Percentiles rank a stretch among this genome's conserved stretches.
phyloP scores from a whole-genome alignment of 1,284 basidiomycete genomes.

The Malassezia sp. region DNA sequence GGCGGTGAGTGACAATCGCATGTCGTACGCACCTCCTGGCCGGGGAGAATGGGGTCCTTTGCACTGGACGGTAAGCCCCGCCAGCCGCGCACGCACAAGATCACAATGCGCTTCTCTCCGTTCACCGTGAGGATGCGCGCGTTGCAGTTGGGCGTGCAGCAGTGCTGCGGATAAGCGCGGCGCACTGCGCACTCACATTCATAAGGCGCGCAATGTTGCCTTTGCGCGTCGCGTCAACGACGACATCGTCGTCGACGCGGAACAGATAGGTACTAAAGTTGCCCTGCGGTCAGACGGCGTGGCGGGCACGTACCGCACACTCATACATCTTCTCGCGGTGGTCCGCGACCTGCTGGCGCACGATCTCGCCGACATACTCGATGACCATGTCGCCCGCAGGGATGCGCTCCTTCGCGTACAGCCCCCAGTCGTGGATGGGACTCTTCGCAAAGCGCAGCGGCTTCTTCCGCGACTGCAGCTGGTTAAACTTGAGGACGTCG shows the following conservation, averaged over 20 bases:
- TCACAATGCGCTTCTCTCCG: slow-evolving; percentile 96
- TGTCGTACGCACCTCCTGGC: too few relatives aligned
- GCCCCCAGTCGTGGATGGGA: slow-evolving; percentile 94
- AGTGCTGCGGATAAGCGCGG: slow-evolving; percentile 72
- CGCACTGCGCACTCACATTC: slow-evolving; percentile 23
- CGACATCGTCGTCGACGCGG: slow-evolving; percentile 50
- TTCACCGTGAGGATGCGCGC: slow-evolving; percentile 98
- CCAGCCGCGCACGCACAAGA: slow-evolving; percentile 52
- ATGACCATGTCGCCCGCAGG: slow-evolving; percentile 95
- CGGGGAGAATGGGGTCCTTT: slow-evolving; percentile 79
- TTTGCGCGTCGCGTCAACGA: slow-evolving; percentile 94
- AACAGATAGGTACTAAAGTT: slow-evolving; percentile 45
- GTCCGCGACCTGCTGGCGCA: slow-evolving; percentile 88
- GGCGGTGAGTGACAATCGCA: too few relatives aligned
- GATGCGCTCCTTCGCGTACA: slow-evolving; percentile 58
- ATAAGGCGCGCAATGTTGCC: slow-evolving; percentile 63
- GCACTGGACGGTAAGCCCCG: slow-evolving; percentile 61
- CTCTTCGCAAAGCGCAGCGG: slow-evolving; percentile 88
- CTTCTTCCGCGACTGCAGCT: slow-evolving; percentile 94
- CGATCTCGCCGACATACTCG: slow-evolving; percentile 96
- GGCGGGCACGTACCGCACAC: slow-evolving; percentile 59
- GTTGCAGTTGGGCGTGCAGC: slow-evolving; percentile 91
- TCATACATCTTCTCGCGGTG: slow-evolving; percentile 94
- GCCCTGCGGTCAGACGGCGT: slow-evolving; percentile 48
- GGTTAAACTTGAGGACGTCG: slow-evolving; percentile 82